Evolutionary conservation across 768 basidiomycete species (phyloP), one percentile per base, ranked within the genome.

Genomic region (Scleroderma citrinum): DNA sequence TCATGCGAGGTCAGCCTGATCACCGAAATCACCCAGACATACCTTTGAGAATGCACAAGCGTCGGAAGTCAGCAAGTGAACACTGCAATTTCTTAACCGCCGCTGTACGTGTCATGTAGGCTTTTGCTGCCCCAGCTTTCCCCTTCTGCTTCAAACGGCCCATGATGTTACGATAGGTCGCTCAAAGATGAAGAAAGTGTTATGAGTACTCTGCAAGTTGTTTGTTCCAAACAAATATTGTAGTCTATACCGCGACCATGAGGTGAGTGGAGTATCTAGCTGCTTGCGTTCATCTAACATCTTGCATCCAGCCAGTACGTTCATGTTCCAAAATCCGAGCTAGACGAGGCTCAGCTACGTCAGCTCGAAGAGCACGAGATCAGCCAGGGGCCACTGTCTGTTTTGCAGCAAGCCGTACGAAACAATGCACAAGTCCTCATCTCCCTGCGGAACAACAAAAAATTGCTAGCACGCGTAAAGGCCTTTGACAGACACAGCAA

Each of bases 401-500:
- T 96, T 44, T 77, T 96, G 46, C 96, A 99, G 69, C 93, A 96
- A 68, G 90, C 94, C 29, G 96, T 99, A 58, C 80, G 96, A 69
- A 95, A 97, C 69, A 92, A 96, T 69, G 85, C 94, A 12, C 96
- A 99, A 73, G 89, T 99, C 56, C 83, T 99, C 55, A 94, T 99
- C 62, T 94, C 93, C 17, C 76, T 99, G 49, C 77, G 96, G 60
- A 99, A 98, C 75, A 97, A 98, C 78, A 97, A 95, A 76, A 99
- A 99, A 69, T 73, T 99, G 31, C 77, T 93, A 41, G 90, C 91
- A 30, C 82, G 94, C 44, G 94, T 97, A 48, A 99, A 99, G 70
- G 96, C 96, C 0, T 99, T 99, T 65, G 96, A 99, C 69, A 78
- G 96, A 64, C 96, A 99, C 70, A 90, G 91, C 59, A 99, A 99